Percentiles rank a stretch among this genome's conserved stretches.
phyloP scores from a whole-genome alignment of 1,284 basidiomycete species.

The Coniophora puteana region DNA sequence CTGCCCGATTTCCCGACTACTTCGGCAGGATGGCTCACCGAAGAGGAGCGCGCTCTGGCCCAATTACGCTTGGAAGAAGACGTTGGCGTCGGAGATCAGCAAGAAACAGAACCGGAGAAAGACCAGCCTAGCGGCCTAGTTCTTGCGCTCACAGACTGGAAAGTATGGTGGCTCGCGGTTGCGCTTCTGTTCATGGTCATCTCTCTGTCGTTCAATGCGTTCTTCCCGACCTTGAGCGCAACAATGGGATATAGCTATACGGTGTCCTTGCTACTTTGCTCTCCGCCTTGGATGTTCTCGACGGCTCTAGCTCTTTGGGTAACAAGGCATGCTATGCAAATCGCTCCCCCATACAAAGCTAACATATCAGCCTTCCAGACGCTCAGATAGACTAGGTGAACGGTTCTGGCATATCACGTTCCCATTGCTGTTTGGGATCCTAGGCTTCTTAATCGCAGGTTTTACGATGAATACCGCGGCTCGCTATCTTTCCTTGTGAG shows the following conservation, averaged over 20 bases:
- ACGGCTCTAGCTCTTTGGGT: constrained; percentile 34
- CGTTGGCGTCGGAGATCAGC: constrained; percentile 17
- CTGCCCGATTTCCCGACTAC: constrained; percentile 76
- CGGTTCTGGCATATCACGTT: constrained; percentile 37
- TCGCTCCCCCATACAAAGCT: not conserved
- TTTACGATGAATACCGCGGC: constrained; percentile 33
- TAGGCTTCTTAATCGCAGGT: constrained; percentile 42
- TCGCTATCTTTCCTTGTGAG: constrained; percentile 36
- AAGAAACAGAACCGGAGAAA: constrained; percentile 10
- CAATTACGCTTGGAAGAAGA: constrained; percentile 73
- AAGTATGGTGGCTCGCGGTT: constrained; percentile 50
- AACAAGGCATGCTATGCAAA: constrained; percentile 1
- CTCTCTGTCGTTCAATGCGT: constrained; percentile 52
- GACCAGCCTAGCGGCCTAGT: constrained; percentile 8
- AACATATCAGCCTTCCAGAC: constrained; percentile 12
- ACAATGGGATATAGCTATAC: constrained; percentile 56
- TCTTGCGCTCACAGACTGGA: constrained; percentile 55
- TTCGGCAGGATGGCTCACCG: constrained; percentile 53
- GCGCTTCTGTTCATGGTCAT: constrained; percentile 31
- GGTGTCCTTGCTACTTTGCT: constrained; percentile 50
- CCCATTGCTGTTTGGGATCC: constrained; percentile 31
- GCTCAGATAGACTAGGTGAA: constrained; percentile 32
- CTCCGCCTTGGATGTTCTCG: constrained; percentile 52
- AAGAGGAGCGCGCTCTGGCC: constrained; percentile 63
- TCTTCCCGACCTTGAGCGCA: constrained; percentile 50